A percentile compares a stretch with the other conserved stretches of the same genome.
Evolutionary conservation across 1,139 yeast genomes (phyloP).

Genomic region (Sugiyamaella novakii): DNA sequence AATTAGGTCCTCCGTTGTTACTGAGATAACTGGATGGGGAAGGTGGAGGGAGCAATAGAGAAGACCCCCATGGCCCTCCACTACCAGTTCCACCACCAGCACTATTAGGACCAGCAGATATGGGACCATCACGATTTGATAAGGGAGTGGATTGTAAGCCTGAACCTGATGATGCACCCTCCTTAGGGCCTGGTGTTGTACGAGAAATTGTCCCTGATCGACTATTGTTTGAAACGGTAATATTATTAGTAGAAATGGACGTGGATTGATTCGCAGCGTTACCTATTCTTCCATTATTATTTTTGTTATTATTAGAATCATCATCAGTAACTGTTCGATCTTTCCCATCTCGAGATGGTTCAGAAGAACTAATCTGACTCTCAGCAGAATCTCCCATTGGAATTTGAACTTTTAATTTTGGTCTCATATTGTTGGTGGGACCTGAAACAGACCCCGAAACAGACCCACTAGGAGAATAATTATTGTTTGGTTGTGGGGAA

Average conservation of each 20-base stretch:
- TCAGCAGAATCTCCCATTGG: slow-evolving; percentile 39
- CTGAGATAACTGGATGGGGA: slow-evolving; percentile 34
- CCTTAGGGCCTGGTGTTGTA: slow-evolving; percentile 16
- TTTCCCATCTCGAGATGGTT: slow-evolving; percentile 22
- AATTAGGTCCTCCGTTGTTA: slow-evolving; percentile 19
- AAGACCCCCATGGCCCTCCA: slow-evolving; percentile 27
- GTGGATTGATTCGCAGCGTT: background rate
- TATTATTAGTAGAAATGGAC: slow-evolving; percentile 5
- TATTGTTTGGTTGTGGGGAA: slow-evolving; percentile 12
- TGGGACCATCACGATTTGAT: slow-evolving; percentile 19
- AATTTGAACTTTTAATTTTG: slow-evolving; percentile 46
- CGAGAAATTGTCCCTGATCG: slow-evolving; percentile 9
- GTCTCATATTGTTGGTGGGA: slow-evolving; percentile 37
- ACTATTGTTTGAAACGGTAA: background rate
- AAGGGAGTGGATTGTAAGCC: slow-evolving; percentile 21
- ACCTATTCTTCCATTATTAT: background rate
- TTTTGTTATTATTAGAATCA: background rate
- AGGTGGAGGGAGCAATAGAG: slow-evolving; percentile 35
- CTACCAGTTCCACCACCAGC: slow-evolving; percentile 21
- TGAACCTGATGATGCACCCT: slow-evolving; percentile 16
- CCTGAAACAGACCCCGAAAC: slow-evolving; percentile 3
- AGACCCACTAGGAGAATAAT: slow-evolving; percentile 15
- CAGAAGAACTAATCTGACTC: slow-evolving; percentile 27
- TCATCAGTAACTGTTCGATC: slow-evolving; percentile 11
- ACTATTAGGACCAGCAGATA: slow-evolving; percentile 19